Base-by-base conservation (phyloP, 768 basidiomycete genomes). In the Podaxis pistillaris region DNA sequence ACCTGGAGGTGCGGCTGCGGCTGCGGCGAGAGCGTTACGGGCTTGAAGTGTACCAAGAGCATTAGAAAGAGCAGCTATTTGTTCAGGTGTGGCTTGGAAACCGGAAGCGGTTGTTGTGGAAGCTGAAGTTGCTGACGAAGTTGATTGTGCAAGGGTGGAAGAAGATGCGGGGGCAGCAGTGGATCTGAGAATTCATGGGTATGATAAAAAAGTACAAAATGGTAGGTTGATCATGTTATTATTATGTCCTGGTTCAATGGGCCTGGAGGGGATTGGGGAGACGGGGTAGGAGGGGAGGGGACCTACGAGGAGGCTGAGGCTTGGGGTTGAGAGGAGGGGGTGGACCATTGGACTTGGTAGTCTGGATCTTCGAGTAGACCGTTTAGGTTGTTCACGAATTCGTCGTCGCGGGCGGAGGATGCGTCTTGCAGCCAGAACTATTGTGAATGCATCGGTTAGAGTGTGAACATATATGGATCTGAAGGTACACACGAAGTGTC, bases 351-450 rank as follows among this genome's bases (percentile, higher is more conserved):
- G 12, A 85, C 82, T 24, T 81, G 77, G 65, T 81, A 83, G 6
- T 83, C 84, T 1, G 89, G 85, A 70, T 93, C 87, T 60, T 83
- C 79, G 49, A 94, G 79, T 30, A 90, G 76, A 19, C 84, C 77
- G 64, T 93, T 92, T 54, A 94, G 76, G 69, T 93, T 91, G 28
- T 78, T 76, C 13, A 84, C 84, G 66, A 92, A 90, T 72, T 92
- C 89, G 17, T 84, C 82, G 66, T 94, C 91, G 41, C 89, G 82
- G 2, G 75, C 79, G 17, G 83, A 69, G 11, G 87, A 86, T 22
- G 83, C 86, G 69, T 93, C 90, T 89, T 93, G 92, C 84, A 93
- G 79, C 91, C 91, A 94, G 69, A 92, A 94, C 92, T 94, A 67
- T 6, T 63, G 12, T 2, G n/a, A 12, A 41, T 51, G 44, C 56